Evolutionary conservation across 2,329 filamentous ascomycete genomes (phyloP).

Genomic region (Dothideomycetes sp.): DNA sequence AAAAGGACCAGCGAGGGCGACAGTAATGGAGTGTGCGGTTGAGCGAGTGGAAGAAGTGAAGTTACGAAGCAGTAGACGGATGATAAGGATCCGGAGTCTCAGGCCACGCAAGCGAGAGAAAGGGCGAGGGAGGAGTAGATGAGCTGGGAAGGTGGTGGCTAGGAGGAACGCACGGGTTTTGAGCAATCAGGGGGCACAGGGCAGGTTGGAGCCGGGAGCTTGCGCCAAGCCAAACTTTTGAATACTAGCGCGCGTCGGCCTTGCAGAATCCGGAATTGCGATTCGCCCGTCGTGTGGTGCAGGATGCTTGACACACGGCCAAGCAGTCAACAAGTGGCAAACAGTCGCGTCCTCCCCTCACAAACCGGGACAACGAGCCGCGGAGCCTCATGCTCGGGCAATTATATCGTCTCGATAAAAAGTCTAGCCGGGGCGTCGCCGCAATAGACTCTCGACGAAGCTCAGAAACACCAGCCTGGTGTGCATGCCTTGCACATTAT

Average conservation of each 20-base stretch:
- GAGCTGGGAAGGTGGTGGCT: conserved; percentile 1
- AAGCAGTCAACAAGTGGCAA: background rate
- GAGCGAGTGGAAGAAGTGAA: conserved; percentile 5
- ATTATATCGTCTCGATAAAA: too few relatives aligned
- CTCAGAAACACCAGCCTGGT: background rate
- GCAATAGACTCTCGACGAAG: too few relatives aligned
- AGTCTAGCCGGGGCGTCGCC: too few relatives aligned
- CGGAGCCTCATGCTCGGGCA: background rate
- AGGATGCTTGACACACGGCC: background rate
- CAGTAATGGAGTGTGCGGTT: conserved; percentile 7
- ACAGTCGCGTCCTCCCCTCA: background rate
- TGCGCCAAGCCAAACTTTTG: background rate
- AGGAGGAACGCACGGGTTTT: conserved; percentile 4
- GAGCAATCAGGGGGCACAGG: conserved; percentile 5
- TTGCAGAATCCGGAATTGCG: background rate
- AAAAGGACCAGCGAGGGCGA: conserved; percentile 6
- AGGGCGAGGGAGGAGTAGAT: conserved; percentile 1
- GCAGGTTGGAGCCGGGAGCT: conserved; percentile 1
- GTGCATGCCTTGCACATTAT: conserved; percentile 1
- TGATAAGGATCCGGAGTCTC: conserved; percentile 2
- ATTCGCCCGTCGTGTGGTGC: background rate
- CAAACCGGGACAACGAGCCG: background rate
- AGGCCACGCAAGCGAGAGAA: conserved; percentile 5
- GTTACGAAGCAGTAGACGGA: background rate
- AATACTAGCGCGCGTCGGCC: background rate